A percentile compares a stretch with the other conserved stretches of the same genome.
These are phyloP conservation scores for Chaetomium sp. DNA, from an alignment of 2,329 filamentous ascomycete genomes.

Conservation along the genomic window DNA sequence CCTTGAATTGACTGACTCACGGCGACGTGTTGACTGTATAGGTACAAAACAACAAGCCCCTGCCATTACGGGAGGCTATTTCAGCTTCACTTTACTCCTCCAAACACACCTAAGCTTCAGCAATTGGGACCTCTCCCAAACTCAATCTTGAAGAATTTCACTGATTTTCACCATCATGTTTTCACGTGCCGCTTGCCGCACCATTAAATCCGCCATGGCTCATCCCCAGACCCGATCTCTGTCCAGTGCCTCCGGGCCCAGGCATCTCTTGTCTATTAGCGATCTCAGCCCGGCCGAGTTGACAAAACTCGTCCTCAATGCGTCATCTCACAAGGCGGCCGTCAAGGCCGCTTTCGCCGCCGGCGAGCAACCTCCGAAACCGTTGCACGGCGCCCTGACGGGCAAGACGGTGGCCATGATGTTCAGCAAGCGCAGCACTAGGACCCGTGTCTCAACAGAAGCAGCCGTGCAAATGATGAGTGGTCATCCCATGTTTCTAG, in stretches of 20 bases:
- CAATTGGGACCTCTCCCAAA: not conserved
- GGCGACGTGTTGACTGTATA: not conserved
- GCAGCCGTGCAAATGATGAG: constrained; percentile 85
- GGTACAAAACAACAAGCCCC: constrained; percentile 17
- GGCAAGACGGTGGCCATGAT: constrained; percentile 90
- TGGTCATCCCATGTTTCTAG: constrained; percentile 94
- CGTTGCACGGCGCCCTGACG: constrained; percentile 63
- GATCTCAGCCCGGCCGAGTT: constrained; percentile 83
- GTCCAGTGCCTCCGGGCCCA: constrained; percentile 54
- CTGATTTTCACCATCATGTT: constrained; percentile 28
- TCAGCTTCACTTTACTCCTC: not conserved
- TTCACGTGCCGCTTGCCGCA: constrained; percentile 34
- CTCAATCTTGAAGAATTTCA: not conserved
- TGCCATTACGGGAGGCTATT: constrained; percentile 10
- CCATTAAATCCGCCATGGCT: constrained; percentile 34
- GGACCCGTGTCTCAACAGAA: constrained; percentile 92
- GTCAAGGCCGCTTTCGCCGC: constrained; percentile 61
- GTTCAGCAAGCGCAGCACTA: constrained; percentile 94
- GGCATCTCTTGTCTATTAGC: constrained; percentile 89
- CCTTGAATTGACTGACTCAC: constrained; percentile 25
- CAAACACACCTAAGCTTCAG: not conserved
- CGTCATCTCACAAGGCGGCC: constrained; percentile 70
- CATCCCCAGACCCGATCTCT: constrained; percentile 48
- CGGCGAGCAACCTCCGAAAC: constrained; percentile 56
- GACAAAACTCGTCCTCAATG: constrained; percentile 79